phyloP scores from a whole-genome alignment of 2,329 filamentous ascomycete genomes.

The Didymella lethalis region DNA sequence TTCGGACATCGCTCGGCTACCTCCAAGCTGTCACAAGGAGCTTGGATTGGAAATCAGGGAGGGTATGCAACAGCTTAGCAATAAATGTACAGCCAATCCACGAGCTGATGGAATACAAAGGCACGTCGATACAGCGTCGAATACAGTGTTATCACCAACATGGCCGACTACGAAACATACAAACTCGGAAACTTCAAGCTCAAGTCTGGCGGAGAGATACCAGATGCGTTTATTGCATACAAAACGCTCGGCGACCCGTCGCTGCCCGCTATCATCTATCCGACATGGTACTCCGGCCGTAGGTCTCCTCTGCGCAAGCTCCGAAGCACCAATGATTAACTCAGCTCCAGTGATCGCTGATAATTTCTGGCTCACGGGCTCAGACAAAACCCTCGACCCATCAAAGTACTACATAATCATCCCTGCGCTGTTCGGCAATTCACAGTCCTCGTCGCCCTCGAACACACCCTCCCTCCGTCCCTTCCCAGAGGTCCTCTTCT shows the following conservation, averaged over 20 bases:
- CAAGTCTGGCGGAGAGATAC: constrained; percentile 68
- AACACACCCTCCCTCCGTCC: constrained; percentile 63
- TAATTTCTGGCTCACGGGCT: constrained; percentile 77
- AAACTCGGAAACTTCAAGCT: constrained; percentile 72
- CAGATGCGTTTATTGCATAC: constrained; percentile 74
- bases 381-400: constrained; percentile 70
- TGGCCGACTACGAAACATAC: constrained; percentile 58
- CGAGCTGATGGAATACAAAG: background rate
- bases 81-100: background rate
- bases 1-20: constrained; percentile 7
- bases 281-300: constrained; percentile 76
- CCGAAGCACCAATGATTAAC: background rate
- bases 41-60: background rate
- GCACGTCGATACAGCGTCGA: background rate
- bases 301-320: constrained; percentile 35
- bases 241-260: constrained; percentile 74
- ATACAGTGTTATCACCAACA: background rate
- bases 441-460: constrained; percentile 72
- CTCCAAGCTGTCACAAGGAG: background rate
- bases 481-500: constrained; percentile 70
- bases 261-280: constrained; percentile 75
- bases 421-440: constrained; percentile 73
- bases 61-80: constrained; percentile 7
- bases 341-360: constrained; percentile 63
- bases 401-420: constrained; percentile 73